Evolutionary conservation across 2,329 filamentous ascomycete species (phyloP).

Genomic region (Oidium heveae): DNA sequence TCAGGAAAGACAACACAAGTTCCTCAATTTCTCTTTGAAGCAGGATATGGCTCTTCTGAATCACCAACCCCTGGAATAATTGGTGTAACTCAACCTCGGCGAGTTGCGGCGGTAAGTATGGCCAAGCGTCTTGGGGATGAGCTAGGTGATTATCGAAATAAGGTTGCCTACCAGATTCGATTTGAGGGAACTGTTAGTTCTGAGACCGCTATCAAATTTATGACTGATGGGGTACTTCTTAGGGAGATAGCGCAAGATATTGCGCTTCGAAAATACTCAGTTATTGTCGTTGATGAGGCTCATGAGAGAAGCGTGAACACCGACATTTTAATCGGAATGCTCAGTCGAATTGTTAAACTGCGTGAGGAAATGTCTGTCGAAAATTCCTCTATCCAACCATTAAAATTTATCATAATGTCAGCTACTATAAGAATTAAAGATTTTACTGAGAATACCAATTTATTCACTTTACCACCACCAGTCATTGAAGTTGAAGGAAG

Average conservation of each 20-base stretch:
- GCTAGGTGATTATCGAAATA: conserved; percentile 47
- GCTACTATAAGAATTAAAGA: conserved; percentile 80
- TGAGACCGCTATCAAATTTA: conserved; percentile 86
- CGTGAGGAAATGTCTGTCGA: conserved; percentile 50
- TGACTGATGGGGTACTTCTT: conserved; percentile 91
- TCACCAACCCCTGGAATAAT: conserved; percentile 78
- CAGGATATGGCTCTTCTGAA: conserved; percentile 58
- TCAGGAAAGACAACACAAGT: conserved; percentile 96
- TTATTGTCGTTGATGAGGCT: conserved; percentile 85
- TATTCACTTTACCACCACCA: conserved; percentile 60
- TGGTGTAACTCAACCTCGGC: conserved; percentile 77
- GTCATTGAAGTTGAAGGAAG: conserved; percentile 76
- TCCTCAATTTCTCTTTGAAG: conserved; percentile 86
- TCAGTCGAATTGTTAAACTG: conserved; percentile 74
- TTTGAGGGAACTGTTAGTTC: conserved; percentile 66
- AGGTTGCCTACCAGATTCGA: conserved; percentile 80
- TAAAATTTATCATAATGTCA: conserved; percentile 96
- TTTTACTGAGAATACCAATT: conserved; percentile 55
- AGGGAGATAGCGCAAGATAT: conserved; percentile 83
- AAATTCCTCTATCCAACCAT: conserved; percentile 42
- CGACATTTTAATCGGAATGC: conserved; percentile 91
- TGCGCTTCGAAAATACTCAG: conserved; percentile 68
- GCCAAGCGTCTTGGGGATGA: conserved; percentile 76
- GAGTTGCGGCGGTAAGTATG: conserved; percentile 93
- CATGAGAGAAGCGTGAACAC: conserved; percentile 96